Base-by-base conservation (phyloP, 2,329 filamentous ascomycete species). In the Trichophyton mentagrophytes region DNA sequence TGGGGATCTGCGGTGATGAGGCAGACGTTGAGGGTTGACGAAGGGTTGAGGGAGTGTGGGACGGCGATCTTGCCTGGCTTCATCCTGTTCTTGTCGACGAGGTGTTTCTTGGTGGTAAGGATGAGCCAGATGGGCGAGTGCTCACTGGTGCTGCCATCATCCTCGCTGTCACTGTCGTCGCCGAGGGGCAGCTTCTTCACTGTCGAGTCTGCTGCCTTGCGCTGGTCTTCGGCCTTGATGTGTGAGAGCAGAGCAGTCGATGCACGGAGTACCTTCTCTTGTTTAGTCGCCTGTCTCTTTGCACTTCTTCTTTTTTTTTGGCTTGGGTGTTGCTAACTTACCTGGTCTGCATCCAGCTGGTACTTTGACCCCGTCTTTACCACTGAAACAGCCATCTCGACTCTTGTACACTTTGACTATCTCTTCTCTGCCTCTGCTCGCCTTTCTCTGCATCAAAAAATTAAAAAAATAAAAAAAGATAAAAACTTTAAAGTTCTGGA, bases 1-100 rank as follows among this genome's bases (percentile, higher is more conserved):
- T 96, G 90, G 1, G 85, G 85, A 66, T 86, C 84, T 67, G 90
- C 89, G 61, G 87, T 89, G 73, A 96, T 95, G 63, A 96, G 79
- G 76, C 91, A 96, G 74, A 96, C 80, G 67, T 85, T 87, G 61
- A 85, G 77, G 61, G 81, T 82, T 61, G 82, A 76, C 65, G 85
- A 81, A 65, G 81, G 78, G 75, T 88, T 85, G 64, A 95, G 81
- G 8, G 88, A 80, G 74, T 95, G 85, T 56, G 90, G 89, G 59
- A 95, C 79, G 66, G 79, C 68, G 69, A 96, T 89, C 76, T 92
- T 95, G 73, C 83, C 82, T 30, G 91, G 90, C 79, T 95, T 92
- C 66, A 96, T 80, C 60, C 85, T 82, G 71, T 84, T 84, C 74
- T 88, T 86, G 76, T 95, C 88, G 64, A 80, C 77, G 64, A 86